Evolutionary conservation across 768 basidiomycete genomes (phyloP), one percentile per base, ranked within the genome.

Genomic region (Podaxis mareebaensis): DNA sequence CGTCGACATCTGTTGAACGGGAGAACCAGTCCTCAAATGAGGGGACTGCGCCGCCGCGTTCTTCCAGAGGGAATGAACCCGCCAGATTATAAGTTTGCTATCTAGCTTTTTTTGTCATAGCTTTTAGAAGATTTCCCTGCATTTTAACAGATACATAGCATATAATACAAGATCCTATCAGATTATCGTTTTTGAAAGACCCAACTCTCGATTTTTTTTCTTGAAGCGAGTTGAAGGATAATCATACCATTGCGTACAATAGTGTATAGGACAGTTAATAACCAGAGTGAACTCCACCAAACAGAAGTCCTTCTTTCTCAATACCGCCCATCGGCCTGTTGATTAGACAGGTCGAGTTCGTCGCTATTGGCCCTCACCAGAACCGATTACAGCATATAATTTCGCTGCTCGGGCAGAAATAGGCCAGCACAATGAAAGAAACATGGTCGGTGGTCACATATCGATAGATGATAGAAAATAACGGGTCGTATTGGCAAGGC

Each of bases 321-420:
- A 71, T 53, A 71, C 74, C 73, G 78, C 78, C 84, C 85, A 77
- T 80, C 80, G 74, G 72, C 69, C 75, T 77, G 82, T 75, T 84
- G 81, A 85, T 86, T 81, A 79, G 81, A 75, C 84, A 77, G 75
- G 67, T 69, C 75, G 74, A 76, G 72, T 81, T 53, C 78, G 56
- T 87, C 64, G 57, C 60, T 90, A 63, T 90, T 74, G 88, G 88
- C 89, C 79, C 80, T 87, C 86, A 89, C 86, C 88, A 90, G 89
- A 90, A 90, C 88, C 88, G 87, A 83, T 75, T 72, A 75, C 86
- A 89, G 86, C 78, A 84, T 87, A 74, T 83, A 79, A 74, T 74
- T 75, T 76, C 75, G 79, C 88, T 89, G 86, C 83, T 82, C 88
- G 88, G 88, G 88, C 88, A 90, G 88, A 90, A 89, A 84, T 68